Evolutionary conservation across 2,329 filamentous ascomycete species (phyloP).

Genomic region (Apiospora saccharicola): DNA sequence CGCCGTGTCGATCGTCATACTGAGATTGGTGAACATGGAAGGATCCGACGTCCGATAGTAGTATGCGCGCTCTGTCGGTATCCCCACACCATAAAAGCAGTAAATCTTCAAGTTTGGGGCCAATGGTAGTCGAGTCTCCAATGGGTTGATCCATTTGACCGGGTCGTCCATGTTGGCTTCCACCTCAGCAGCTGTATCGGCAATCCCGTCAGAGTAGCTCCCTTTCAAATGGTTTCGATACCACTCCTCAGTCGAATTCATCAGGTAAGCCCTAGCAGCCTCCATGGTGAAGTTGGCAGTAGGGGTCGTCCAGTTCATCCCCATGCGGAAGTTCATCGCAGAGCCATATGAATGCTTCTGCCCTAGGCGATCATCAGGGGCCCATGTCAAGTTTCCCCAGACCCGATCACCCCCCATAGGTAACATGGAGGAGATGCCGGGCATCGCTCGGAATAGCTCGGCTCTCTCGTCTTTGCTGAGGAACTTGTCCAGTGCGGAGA

Average conservation of each 20-base stretch:
- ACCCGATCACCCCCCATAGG: conserved; percentile 91
- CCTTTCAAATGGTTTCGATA: conserved; percentile 75
- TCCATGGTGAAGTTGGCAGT: conserved; percentile 82
- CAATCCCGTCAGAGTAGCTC: conserved; percentile 89
- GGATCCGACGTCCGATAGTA: conserved; percentile 78
- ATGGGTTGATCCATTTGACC: conserved; percentile 91
- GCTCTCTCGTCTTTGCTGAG: conserved; percentile 88
- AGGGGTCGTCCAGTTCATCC: conserved; percentile 68
- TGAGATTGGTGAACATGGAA: conserved; percentile 65
- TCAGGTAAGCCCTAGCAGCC: conserved; percentile 79
- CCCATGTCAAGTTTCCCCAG: conserved; percentile 91
- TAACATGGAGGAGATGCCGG: conserved; percentile 94
- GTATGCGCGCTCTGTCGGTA: conserved; percentile 90
- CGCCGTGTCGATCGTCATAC: conserved; percentile 76
- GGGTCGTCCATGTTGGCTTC: conserved; percentile 80
- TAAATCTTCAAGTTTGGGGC: conserved; percentile 93
- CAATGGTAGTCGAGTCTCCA: conserved; percentile 85
- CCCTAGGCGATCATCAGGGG: conserved; percentile 82
- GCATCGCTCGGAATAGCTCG: conserved; percentile 96
- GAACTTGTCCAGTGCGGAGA: conserved; percentile 97
- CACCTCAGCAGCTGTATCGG: conserved; percentile 80
- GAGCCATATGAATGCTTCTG: conserved; percentile 80
- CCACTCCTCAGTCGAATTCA: conserved; percentile 83
- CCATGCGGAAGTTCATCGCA: conserved; percentile 81
- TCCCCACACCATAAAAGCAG: conserved; percentile 96